phyloP scores from a whole-genome alignment of 2,329 filamentous ascomycete genomes.

The Aspergillus thermomutatus region DNA sequence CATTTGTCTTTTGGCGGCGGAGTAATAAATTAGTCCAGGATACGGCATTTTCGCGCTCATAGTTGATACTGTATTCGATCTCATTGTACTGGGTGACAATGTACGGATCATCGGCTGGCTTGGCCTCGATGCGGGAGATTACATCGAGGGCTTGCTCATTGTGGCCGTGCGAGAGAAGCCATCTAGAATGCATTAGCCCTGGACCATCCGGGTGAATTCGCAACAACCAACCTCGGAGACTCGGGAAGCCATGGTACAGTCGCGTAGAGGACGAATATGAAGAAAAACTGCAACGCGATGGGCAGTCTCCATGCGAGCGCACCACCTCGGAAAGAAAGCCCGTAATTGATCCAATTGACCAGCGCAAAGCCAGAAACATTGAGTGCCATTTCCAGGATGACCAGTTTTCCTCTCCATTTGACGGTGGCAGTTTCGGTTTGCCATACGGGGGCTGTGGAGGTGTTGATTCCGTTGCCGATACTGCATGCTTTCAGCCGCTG shows the following conservation, averaged over 20 bases:
- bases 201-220: neutral
- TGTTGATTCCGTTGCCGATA: slow-evolving; percentile 53
- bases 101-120: slow-evolving; percentile 43
- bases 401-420: slow-evolving; percentile 44
- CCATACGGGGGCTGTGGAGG: slow-evolving; percentile 50
- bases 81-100: slow-evolving; percentile 44
- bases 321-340: slow-evolving; percentile 46
- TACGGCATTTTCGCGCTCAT: slow-evolving; percentile 50
- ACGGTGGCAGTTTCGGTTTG: slow-evolving; percentile 49
- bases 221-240: slow-evolving; percentile 13
- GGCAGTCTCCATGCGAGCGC: slow-evolving; percentile 45
- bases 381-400: slow-evolving; percentile 49
- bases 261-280: slow-evolving; percentile 45
- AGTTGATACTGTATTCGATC: slow-evolving; percentile 48
- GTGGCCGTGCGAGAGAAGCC: slow-evolving; percentile 42
- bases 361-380: slow-evolving; percentile 51
- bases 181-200: slow-evolving; percentile 22
- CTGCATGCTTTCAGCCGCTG: neutral
- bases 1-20: slow-evolving; percentile 42
- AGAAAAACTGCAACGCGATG: slow-evolving; percentile 50
- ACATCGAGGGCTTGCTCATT: slow-evolving; percentile 48
- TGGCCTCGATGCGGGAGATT: slow-evolving; percentile 48
- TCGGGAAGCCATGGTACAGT: slow-evolving; percentile 39
- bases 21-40: slow-evolving; percentile 48
- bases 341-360: slow-evolving; percentile 53